These are phyloP conservation scores for Cardamine occulta DNA, from an alignment of 345 rosid genomes.

Conservation along the genomic window DNA sequence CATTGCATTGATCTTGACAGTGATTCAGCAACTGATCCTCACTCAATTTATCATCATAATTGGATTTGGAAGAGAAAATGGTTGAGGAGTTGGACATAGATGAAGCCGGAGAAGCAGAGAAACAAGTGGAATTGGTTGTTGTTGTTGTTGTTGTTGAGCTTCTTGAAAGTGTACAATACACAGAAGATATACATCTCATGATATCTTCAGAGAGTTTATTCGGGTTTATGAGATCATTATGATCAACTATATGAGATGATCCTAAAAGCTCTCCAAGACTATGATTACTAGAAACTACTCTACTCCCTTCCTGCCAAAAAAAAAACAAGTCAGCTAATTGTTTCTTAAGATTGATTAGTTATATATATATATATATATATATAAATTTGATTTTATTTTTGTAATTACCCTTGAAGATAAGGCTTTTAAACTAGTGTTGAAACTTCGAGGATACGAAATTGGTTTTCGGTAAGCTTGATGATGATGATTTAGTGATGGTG, in stretches of 20 bases:
- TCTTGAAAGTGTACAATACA: conserved; percentile 69
- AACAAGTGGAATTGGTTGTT: conserved; percentile 37
- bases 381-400: too few relatives aligned
- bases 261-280: conserved; percentile 85
- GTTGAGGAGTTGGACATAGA: conserved; percentile 71
- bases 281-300: conserved; percentile 50
- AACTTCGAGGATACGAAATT: conserved; percentile 48
- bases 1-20: conserved; percentile 56
- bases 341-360: background rate
- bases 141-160: conserved; percentile 33
- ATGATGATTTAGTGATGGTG: conserved; percentile 37
- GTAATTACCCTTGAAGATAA: conserved; percentile 56
- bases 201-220: conserved; percentile 79
- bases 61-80: conserved; percentile 69
- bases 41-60: conserved; percentile 56
- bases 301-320: conserved; percentile 51
- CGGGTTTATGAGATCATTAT: conserved; percentile 45
- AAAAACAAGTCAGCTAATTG: background rate
- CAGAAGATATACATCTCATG: conserved; percentile 78
- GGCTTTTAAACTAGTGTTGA: conserved; percentile 48
- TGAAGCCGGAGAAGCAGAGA: conserved; percentile 65
- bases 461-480: conserved; percentile 48
- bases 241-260: conserved; percentile 45
- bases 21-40: conserved; percentile 50
- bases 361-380: too few relatives aligned